These are phyloP conservation scores for Penicillium paradoxum DNA, from an alignment of 495 filamentous ascomycete species.

Conservation along the genomic window DNA sequence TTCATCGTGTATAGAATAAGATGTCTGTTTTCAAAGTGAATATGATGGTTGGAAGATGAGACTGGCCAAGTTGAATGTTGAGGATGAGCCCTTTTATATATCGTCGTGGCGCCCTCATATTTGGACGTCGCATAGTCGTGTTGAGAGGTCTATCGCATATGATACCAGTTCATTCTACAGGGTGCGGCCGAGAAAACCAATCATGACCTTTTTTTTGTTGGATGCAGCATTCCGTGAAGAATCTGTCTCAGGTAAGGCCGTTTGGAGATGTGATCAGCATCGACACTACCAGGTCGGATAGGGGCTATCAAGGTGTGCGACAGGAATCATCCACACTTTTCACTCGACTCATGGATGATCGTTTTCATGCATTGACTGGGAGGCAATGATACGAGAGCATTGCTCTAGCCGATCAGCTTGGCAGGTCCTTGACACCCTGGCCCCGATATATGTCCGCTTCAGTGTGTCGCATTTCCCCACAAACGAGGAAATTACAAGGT, in stretches of 20 bases:
- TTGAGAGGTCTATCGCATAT: too few species aligned
- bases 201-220: not conserved
- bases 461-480: not conserved
- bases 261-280: not conserved
- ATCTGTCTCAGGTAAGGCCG: not conserved
- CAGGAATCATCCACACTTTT: not conserved
- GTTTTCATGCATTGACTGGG: not conserved
- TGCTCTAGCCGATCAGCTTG: not conserved
- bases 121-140: not conserved
- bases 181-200: not conserved
- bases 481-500: too few species aligned
- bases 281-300: not conserved
- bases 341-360: not conserved
- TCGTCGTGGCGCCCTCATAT: not conserved
- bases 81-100: not conserved
- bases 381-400: too few species aligned
- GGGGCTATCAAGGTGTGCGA: not conserved
- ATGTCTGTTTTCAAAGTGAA: not conserved
- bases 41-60: not conserved
- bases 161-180: too few species aligned
- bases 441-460: slow-evolving; percentile 2
- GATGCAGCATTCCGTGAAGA: not conserved
- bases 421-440: not conserved
- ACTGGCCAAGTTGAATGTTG: not conserved
- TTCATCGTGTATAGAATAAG: not conserved